Percentiles rank a stretch among this genome's conserved stretches.
Conservation (phyloP, 306 rosid species). For the Alnus glutinosa region DNA sequence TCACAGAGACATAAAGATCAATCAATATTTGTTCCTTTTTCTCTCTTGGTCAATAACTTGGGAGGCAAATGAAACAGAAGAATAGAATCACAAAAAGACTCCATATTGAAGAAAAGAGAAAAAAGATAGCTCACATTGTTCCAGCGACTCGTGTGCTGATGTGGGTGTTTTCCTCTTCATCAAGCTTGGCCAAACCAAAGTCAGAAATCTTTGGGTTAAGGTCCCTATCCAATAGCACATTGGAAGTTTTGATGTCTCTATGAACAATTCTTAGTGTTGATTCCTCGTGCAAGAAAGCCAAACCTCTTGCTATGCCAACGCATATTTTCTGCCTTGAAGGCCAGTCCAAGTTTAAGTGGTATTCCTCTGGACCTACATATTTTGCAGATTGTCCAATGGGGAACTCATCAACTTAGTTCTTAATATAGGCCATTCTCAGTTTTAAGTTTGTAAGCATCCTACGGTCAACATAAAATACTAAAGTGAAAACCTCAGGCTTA, state of each 20-base stretch:
- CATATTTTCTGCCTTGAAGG: slow-evolving; percentile 61
- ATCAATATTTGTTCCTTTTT: neutral
- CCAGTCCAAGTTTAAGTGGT: slow-evolving; percentile 52
- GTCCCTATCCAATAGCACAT: slow-evolving; percentile 53
- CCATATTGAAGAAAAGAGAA: neutral
- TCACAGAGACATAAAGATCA: neutral
- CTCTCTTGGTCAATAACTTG: neutral
- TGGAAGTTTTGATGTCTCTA: slow-evolving; percentile 66
- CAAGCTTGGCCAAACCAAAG: slow-evolving; percentile 71
- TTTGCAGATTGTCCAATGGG: neutral
- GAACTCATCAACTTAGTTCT: neutral
- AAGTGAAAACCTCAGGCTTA: slow-evolving; percentile 26
- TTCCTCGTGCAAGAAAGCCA: slow-evolving; percentile 64
- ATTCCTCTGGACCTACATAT: slow-evolving; percentile 10
- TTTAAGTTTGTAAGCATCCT: neutral
- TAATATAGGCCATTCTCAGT: neutral
- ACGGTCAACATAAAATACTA: neutral
- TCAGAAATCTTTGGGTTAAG: slow-evolving; percentile 68
- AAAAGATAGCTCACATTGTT: slow-evolving; percentile 12
- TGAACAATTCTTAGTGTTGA: slow-evolving; percentile 62
- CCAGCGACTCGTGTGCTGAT: slow-evolving; percentile 62
- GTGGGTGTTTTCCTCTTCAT: slow-evolving; percentile 60
- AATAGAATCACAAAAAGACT: neutral
- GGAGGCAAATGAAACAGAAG: neutral
- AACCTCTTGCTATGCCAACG: slow-evolving; percentile 62